Evolutionary conservation across 2,329 filamentous ascomycete genomes (phyloP), one percentile per base, ranked within the genome.

Genomic region (Talaromyces pinophilus): DNA sequence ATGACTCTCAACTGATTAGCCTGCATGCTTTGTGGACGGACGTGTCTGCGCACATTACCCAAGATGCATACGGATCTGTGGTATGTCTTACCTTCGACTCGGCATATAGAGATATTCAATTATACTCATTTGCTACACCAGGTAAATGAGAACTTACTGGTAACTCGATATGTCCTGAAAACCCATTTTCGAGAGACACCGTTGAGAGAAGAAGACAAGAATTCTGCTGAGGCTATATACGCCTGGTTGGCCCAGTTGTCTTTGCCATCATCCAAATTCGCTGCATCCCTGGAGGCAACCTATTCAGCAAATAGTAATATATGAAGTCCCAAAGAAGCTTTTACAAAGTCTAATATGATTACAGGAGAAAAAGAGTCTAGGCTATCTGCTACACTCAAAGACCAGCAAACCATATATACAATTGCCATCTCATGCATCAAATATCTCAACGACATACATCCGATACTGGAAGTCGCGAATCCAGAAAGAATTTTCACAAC

Each of bases 181-280:
- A 46, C 48, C 35, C 69, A 70, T 67, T 66, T 52, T 17, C 63
- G 65, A 4, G 69, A 63, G 50, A 30, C 35, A 6, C 55, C 74
- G 19, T 69, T 72, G 8, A 25, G 19, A 25, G 64, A 68, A 15
- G 61, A 68, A 7, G 76, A 79, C 38, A 67, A 61, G 15, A 46
- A 70, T 17, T 71, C 72, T 17, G 69, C 71, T 5, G 71, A 72
- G 38, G 68, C 70, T 5, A 54, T 81, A 1, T 76, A 76, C 50
- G 66, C 69, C 11, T 80, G 79, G 79, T 70, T 74, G 33, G 72
- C 71, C 57, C 35, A 61, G 19, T 46, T 69, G 60, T 74, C 77
- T 13, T 68, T 79, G 13, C 78, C 78, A 7, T 74, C 70, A 15
- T 65, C 74, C 5, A 72, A 73, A 33, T 79, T 79, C 67, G 72